Percentiles rank a stretch among this genome's conserved stretches.
phyloP scores from a whole-genome alignment of 371 early-diverging fungal species.

The Scutellospora calospora region DNA sequence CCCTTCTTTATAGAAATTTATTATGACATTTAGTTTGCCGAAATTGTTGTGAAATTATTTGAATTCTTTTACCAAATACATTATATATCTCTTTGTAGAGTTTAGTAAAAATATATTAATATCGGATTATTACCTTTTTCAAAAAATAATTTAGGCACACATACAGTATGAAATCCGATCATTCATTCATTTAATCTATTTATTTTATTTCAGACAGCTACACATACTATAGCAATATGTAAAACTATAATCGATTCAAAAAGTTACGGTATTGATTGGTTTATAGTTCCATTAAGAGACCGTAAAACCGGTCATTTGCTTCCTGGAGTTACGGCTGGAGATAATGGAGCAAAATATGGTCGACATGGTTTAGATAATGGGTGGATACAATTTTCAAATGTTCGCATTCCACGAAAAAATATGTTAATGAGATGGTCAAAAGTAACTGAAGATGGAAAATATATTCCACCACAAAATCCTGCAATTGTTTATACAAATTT shows the following conservation, averaged over 20 bases:
- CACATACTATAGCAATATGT: slow-evolving; percentile 84
- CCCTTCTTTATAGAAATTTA: too few species aligned
- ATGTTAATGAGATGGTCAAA: slow-evolving; percentile 95
- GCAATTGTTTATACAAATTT: slow-evolving; percentile 69
- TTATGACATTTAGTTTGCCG: too few species aligned
- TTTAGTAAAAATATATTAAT: too few species aligned
- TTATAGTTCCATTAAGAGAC: slow-evolving; percentile 77
- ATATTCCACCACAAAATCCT: slow-evolving; percentile 64
- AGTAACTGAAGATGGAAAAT: slow-evolving; percentile 76
- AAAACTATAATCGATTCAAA: slow-evolving; percentile 81
- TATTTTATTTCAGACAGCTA: slow-evolving; percentile 74
- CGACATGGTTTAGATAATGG: slow-evolving; percentile 88
- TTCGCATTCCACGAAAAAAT: slow-evolving; percentile 81
- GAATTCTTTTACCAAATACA: too few species aligned
- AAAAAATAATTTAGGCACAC: too few species aligned
- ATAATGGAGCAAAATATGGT: slow-evolving; percentile 82
- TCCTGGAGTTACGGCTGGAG: slow-evolving; percentile 76
- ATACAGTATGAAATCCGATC: too few species aligned
- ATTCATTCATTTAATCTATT: too few species aligned
- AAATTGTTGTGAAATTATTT: too few species aligned
- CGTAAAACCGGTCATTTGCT: slow-evolving; percentile 63
- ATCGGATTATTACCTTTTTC: too few species aligned
- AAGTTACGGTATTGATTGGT: slow-evolving; percentile 82
- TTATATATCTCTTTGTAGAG: too few species aligned
- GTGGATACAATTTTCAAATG: slow-evolving; percentile 85